phyloP scores from a whole-genome alignment of 1,284 basidiomycete species.

The Cutaneotrichosporon spelunceum region DNA sequence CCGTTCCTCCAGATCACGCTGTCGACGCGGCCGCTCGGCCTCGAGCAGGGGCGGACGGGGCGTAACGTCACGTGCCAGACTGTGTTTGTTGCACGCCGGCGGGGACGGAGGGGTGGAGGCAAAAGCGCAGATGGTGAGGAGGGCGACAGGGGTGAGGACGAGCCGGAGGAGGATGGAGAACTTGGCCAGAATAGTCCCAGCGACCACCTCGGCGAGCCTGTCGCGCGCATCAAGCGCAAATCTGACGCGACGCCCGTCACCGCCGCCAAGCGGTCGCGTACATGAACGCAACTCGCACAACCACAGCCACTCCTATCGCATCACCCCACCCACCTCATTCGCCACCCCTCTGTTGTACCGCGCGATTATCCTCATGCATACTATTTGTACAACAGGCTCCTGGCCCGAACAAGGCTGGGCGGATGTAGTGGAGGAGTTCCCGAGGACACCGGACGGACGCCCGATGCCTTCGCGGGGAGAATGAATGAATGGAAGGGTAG shows the following conservation, averaged over 20 bases:
- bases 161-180: background rate
- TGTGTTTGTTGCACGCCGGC: background rate
- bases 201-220: background rate
- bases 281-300: background rate
- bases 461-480: background rate
- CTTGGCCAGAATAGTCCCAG: background rate
- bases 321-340: too few species aligned
- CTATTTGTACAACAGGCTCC: slow-evolving; percentile 12
- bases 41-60: slow-evolving; percentile 32
- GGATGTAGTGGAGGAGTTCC: background rate
- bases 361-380: slow-evolving; percentile 13
- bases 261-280: slow-evolving; percentile 1
- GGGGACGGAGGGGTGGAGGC: background rate
- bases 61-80: slow-evolving; percentile 35
- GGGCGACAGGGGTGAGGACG: background rate
- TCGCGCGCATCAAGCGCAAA: slow-evolving; percentile 15
- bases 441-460: background rate
- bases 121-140: background rate
- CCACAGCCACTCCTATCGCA: background rate
- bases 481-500: background rate
- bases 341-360: slow-evolving; percentile 1
- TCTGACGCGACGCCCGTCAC: background rate
- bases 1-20: slow-evolving; percentile 74
- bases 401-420: background rate
- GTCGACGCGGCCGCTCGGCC: slow-evolving; percentile 56